Evolutionary conservation across 75 land plant genomes (phyloP).

Genomic region (Cupressus sempervirens): DNA sequence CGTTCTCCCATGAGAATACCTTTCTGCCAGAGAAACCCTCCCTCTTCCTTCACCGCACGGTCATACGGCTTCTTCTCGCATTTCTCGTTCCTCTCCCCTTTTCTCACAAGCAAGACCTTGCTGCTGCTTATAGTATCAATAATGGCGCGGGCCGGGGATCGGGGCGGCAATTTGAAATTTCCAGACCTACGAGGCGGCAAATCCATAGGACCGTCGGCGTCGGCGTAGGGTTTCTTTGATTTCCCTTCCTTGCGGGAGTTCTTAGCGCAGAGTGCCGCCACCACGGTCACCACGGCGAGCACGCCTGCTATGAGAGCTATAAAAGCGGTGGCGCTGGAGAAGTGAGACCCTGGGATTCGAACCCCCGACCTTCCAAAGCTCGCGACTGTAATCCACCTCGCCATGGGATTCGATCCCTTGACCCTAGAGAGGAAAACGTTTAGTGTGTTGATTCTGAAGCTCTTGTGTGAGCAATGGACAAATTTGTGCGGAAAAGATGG

Average conservation of each 20-base stretch:
- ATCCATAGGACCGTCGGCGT: not conserved
- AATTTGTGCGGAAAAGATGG: not conserved
- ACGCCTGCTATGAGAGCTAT: not conserved
- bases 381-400: not conserved
- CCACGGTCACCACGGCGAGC: not conserved
- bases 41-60: not conserved
- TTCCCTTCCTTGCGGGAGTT: not conserved
- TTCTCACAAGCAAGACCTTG: not conserved
- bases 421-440: not conserved
- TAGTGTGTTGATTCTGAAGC: not conserved
- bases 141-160: not conserved
- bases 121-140: not conserved
- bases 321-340: not conserved
- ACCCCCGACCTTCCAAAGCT: not conserved
- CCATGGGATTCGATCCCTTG: not conserved
- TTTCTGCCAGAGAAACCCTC: constrained; percentile 18
- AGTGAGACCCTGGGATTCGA: too few relatives aligned
- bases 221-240: not conserved
- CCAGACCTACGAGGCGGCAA: not conserved
- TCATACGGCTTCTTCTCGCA: not conserved
- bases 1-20: constrained; percentile 24
- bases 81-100: not conserved
- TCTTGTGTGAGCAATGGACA: not conserved
- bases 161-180: not conserved
- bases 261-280: not conserved